These are phyloP conservation scores for Chrysoporthe puriensis DNA, from an alignment of 2,329 filamentous ascomycete species.

Conservation along the genomic window DNA sequence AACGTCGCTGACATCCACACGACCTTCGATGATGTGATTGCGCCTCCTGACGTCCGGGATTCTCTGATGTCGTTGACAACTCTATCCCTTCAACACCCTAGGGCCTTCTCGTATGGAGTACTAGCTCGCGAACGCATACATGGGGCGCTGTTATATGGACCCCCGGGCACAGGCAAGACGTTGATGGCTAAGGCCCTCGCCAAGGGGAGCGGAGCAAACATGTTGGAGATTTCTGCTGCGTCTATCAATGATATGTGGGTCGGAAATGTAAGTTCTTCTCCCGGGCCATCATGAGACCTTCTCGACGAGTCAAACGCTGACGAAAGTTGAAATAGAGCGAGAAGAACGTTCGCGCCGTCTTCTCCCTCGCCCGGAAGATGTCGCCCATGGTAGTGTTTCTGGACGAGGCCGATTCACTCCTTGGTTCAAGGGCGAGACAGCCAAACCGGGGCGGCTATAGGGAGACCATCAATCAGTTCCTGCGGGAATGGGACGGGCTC, in stretches of 20 bases:
- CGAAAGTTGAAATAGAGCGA: slow-evolving; percentile 53
- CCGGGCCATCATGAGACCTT: neutral
- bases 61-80: slow-evolving; percentile 88
- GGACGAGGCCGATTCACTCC: slow-evolving; percentile 92
- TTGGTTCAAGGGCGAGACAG: slow-evolving; percentile 73
- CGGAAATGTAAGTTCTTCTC: slow-evolving; percentile 62
- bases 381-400: slow-evolving; percentile 94
- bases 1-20: slow-evolving; percentile 81
- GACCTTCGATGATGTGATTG: slow-evolving; percentile 87
- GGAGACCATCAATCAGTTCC: slow-evolving; percentile 94
- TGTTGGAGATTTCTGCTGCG: slow-evolving; percentile 87
- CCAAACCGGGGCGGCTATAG: slow-evolving; percentile 73
- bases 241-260: slow-evolving; percentile 97
- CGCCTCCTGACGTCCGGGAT: slow-evolving; percentile 79
- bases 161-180: slow-evolving; percentile 79
- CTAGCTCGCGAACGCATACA: slow-evolving; percentile 89
- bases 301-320: neutral
- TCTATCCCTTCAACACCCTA: slow-evolving; percentile 81
- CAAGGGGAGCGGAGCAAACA: slow-evolving; percentile 69
- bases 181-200: slow-evolving; percentile 71
- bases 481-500: slow-evolving; percentile 96
- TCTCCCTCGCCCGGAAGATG: slow-evolving; percentile 87
- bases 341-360: slow-evolving; percentile 93
- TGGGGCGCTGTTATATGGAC: slow-evolving; percentile 85
- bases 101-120: slow-evolving; percentile 96